Conservation (phyloP, 2,329 filamentous ascomycete species). For the Penicillium glabrum region DNA sequence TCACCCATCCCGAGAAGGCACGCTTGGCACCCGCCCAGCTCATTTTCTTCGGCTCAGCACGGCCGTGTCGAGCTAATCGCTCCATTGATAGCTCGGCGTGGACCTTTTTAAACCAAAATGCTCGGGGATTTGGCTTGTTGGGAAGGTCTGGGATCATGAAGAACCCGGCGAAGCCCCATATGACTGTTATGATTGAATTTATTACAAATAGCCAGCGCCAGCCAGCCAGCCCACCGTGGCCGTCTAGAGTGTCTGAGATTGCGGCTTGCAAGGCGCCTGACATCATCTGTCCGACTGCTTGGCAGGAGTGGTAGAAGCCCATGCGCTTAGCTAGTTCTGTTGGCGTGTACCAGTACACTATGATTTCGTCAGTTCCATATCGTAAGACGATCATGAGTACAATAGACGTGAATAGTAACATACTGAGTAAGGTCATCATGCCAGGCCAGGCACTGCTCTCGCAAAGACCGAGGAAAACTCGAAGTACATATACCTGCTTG, state of each 20-base stretch:
- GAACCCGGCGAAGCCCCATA: slow-evolving; percentile 36
- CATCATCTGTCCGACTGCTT: slow-evolving; percentile 32
- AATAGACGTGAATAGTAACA: background rate
- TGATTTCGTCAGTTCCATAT: background rate
- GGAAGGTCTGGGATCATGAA: slow-evolving; percentile 42
- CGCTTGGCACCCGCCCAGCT: slow-evolving; percentile 46
- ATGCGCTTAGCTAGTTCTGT: slow-evolving; percentile 35
- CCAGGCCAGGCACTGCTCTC: slow-evolving; percentile 32
- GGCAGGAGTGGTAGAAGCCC: slow-evolving; percentile 33
- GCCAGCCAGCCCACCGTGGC: slow-evolving; percentile 29
- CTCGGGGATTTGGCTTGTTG: slow-evolving; percentile 29
- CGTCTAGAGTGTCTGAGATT: slow-evolving; percentile 33
- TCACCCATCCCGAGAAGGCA: slow-evolving; percentile 46
- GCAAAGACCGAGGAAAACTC: slow-evolving; percentile 31
- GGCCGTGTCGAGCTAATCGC: slow-evolving; percentile 45
- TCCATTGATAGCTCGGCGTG: slow-evolving; percentile 47
- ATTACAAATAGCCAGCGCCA: slow-evolving; percentile 42
- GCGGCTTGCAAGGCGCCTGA: slow-evolving; percentile 32
- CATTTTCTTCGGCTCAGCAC: slow-evolving; percentile 49
- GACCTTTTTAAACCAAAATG: slow-evolving; percentile 45
- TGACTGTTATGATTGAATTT: slow-evolving; percentile 38
- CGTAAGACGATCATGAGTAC: background rate
- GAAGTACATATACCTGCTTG: slow-evolving; percentile 30
- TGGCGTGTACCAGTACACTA: slow-evolving; percentile 41
- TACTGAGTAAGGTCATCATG: slow-evolving; percentile 33